Base-by-base conservation (phyloP, 352 stramenopile species). In the Phytophthora citricola region DNA sequence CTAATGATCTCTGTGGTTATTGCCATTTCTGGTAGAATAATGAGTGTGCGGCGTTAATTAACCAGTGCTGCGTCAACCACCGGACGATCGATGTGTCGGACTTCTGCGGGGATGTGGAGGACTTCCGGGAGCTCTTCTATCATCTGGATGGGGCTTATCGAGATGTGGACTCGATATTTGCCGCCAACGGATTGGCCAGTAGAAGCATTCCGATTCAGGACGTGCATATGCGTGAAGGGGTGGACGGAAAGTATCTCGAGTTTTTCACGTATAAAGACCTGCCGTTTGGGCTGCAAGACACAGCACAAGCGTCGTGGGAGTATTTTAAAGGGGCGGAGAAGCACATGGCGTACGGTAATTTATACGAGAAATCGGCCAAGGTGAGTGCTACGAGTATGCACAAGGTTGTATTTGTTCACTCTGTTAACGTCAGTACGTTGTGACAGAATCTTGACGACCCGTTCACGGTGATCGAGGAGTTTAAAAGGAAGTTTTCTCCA, bases 301-400 rank as follows among this genome's bases (percentile, higher is more conserved):
- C 67, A 5, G 68, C 58, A 3, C 48, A 73, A 24, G 58, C 41
- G 5, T 69, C 74, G 10, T 82, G 74, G 74, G 34, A 76, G 9
- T 67, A 82, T 53, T 77, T 78, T 51, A 75, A 74, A 45, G 69
- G 70, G 1, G 63, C 76, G 0, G 63, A 76, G 11, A 63, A 76
- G 32, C 75, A 77, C 22, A 58, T 57, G 49, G 59, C 61, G 22
- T 66, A 66, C 40, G 67, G 75, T 14, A 68, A 58, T 38, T 66
- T 78, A 27, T 70, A 69, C 34, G 46, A 78, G 39, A 76, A 69
- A 26, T 59, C 64, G 22, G 65, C 59, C 0, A 69, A 75, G 62
- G 66, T 78, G 3, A 5, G 46, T 8, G 22, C 15, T 32, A 6
- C 20, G 17, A 20, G 17, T 8, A 11, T 32, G 31, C 3, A 5